Base-by-base conservation (phyloP, 352 stramenopile genomes). In the Globisporangium perplexum region DNA sequence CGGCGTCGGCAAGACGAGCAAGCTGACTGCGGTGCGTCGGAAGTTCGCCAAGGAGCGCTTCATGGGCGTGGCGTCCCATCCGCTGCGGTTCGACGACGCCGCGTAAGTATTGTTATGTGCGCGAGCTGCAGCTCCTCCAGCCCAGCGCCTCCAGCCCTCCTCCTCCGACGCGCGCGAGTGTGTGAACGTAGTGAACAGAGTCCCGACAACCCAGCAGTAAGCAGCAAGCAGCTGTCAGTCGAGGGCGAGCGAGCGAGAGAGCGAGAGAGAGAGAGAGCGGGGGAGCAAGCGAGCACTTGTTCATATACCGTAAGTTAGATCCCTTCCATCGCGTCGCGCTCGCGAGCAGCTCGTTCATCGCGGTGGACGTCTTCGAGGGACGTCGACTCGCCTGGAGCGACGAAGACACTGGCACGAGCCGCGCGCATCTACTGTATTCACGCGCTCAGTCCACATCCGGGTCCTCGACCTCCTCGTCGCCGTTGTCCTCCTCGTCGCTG, bases 11-110 rank as follows among this genome's bases (percentile, higher is more conserved):
- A 89, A 89, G 55, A 77, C 72, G 38, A 79, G 73, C 68, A 90
- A 93, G 56, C 69, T 96, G 46, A 77, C 77, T 22, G 85, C 87
- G 45, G 85, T 85, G 41, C 81, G 73, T 22, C 81, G 86, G 30
- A 96, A 96, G 65, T 96, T 95, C 57, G 67, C 72, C 59, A 94
- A 90, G 59, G 77, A 92, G 52, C 75, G 79, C 57, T 93, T 83
- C 53, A 79, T 87, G 73, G 59, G 60, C 64, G 83, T 93, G 24
- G 69, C 79, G n/a, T 64, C 71, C n/a, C 62, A 87, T 51, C 64
- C 71, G 26, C 68, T 91, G 14, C 59, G 57, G 42, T 77, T 91
- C 56, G 68, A 67, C 43, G 72, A 82, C 52, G 60, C 57, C 23
- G 51, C 65, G 51, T 75, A 75, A 65, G 53, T 62, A 53, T 57